Base-by-base conservation (phyloP, 768 basidiomycete species). In the Trametes villosa region DNA sequence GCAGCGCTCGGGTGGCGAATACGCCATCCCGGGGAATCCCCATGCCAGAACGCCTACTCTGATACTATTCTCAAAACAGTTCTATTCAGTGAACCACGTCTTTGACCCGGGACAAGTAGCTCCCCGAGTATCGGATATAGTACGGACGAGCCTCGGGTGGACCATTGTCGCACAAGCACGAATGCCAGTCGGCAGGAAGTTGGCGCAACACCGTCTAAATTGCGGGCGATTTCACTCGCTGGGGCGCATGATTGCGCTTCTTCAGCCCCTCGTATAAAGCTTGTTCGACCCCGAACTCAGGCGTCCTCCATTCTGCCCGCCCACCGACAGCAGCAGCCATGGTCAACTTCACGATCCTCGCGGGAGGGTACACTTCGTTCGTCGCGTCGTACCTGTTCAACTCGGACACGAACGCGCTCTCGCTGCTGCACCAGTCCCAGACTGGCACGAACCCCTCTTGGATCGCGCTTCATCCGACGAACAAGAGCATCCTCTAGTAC, bases 341-440 rank as follows among this genome's bases (percentile, higher is more conserved):
- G 88, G 87, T 89, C 65, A 79, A 83, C 55, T 84, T 86, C 68
- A 86, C 78, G 4, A 86, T 91, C 62, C 78, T 89, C 34, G 88
- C 88, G 30, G 87, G 88, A 33, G 87, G 87, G 17, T 89, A 83
- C 68, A 71, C 75, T 22, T 72, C 82, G 59, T 86, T 85, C 65
- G 77, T 90, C 55, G 84, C 84, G 2, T 81, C 85, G 0, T 89
- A 88, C 71, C 67, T 83, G 34, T 90, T 89, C 74, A 80, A 84
- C 67, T 73, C 83, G 13, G 76, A 81, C 22, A 74, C 77, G 20
- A 77, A 76, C 17, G 72, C 79, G 6, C 71, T 89, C 51, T 77
- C 80, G 2, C 74, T 86, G 24, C 57, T 81, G 40, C 72, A 74
- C 65, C 80, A 81, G 68, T 82, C 76, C 8, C 76, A 82, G 11